Conservation (phyloP, 805 yeast genomes). For the Zygosaccharomyces gambellarensis region DNA sequence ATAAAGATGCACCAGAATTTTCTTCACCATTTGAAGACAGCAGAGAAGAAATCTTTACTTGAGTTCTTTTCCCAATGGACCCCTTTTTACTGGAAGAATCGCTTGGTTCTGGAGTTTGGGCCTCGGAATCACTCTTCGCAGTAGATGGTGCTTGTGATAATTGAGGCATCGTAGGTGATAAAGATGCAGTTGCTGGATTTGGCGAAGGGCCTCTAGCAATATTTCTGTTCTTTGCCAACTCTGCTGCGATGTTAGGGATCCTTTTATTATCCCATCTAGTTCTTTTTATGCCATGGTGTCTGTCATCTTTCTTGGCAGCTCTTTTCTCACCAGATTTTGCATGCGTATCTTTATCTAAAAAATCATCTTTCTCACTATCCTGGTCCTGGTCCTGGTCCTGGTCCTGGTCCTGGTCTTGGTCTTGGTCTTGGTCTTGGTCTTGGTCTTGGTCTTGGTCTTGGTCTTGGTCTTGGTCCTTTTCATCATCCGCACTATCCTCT, state of each 20-base stretch:
- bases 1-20: background rate
- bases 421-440: no score
- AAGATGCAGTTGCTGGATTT: slow-evolving; percentile 10
- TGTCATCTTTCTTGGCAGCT: slow-evolving; percentile 8
- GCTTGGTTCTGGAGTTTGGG: slow-evolving; percentile 1
- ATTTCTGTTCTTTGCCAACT: slow-evolving; percentile 33
- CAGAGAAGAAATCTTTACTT: slow-evolving; percentile 20
- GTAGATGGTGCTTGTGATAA: slow-evolving; percentile 1
- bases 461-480: background rate
- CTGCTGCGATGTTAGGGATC: slow-evolving; percentile 31
- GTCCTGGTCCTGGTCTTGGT: no score
- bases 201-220: slow-evolving; percentile 17
- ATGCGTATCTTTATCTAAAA: background rate
- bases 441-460: no score
- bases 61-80: slow-evolving; percentile 8
- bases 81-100: background rate
- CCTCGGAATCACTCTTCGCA: slow-evolving; percentile 12
- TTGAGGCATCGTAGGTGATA: slow-evolving; percentile 13
- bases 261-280: slow-evolving; percentile 12
- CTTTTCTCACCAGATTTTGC: slow-evolving; percentile 8
- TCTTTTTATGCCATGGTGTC: slow-evolving; percentile 2
- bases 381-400: no score
- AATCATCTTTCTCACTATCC: background rate
- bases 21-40: slow-evolving; percentile 14
- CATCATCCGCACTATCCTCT: background rate